Evolutionary conservation across 169 alveolate genomes (phyloP).

Genomic region (Neospora caninum): DNA sequence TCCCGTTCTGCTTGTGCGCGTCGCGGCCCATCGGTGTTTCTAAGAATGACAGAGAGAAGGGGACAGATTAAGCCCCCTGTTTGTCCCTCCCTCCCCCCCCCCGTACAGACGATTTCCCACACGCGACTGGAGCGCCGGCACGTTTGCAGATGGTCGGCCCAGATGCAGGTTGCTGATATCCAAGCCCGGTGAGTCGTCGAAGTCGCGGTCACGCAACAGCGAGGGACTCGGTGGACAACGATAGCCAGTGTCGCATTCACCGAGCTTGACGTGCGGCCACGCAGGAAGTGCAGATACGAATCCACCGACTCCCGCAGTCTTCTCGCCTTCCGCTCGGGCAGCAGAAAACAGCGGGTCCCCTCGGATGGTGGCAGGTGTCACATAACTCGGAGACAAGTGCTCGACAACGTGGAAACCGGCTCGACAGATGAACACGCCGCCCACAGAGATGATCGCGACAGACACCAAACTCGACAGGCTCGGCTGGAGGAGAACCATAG

Average conservation of each 20-base stretch:
- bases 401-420: not conserved
- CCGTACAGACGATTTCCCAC: too few species aligned
- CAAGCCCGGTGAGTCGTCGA: too few species aligned
- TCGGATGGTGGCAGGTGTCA: not conserved
- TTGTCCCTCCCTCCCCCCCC: too few species aligned
- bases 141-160: too few species aligned
- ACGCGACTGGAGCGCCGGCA: too few species aligned
- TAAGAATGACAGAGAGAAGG: too few species aligned
- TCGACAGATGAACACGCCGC: not conserved
- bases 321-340: not conserved
- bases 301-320: not conserved
- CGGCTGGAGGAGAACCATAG: conserved; percentile 30
- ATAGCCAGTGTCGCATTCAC: not conserved
- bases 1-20: too few species aligned
- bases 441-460: conserved; percentile 7
- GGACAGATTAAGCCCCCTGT: too few species aligned
- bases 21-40: too few species aligned
- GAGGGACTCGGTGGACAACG: not conserved
- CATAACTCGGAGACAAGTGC: not conserved
- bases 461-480: not conserved
- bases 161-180: too few species aligned
- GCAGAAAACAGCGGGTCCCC: conserved; percentile 9
- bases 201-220: not conserved
- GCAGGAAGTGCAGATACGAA: not conserved
- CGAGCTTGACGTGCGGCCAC: not conserved